Conservation (phyloP, 192 early-diverging fungal species). For the Backusella circina region DNA sequence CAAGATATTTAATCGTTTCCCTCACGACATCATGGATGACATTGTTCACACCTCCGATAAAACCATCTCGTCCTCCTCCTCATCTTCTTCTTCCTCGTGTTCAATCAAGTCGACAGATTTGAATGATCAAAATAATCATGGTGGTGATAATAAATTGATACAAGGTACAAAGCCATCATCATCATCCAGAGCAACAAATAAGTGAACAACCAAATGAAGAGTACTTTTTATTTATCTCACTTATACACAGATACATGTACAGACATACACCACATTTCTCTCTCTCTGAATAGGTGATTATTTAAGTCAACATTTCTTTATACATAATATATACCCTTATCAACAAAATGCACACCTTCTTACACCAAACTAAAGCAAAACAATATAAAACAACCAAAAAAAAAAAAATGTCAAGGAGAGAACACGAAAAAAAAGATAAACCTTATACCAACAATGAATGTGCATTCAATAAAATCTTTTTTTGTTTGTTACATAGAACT, state of each 20-base stretch:
- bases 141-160: neutral
- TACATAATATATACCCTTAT: neutral
- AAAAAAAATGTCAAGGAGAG: neutral
- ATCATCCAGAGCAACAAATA: neutral
- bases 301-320: neutral
- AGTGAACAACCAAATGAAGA: neutral
- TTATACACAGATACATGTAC: neutral
- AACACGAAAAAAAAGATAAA: neutral
- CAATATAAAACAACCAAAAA: neutral
- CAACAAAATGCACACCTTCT: neutral
- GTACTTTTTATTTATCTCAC: neutral
- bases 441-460: neutral
- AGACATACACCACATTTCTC: neutral
- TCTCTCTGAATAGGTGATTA: neutral
- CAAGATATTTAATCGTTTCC: neutral
- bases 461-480: neutral
- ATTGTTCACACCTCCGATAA: neutral
- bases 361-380: neutral
- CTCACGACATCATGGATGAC: neutral
- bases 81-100: neutral
- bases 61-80: neutral
- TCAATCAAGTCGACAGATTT: neutral
- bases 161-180: neutral
- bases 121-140: neutral
- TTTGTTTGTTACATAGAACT: neutral